phyloP scores from a whole-genome alignment of 2,329 filamentous ascomycete species.

The Furcasterigmium sp. region DNA sequence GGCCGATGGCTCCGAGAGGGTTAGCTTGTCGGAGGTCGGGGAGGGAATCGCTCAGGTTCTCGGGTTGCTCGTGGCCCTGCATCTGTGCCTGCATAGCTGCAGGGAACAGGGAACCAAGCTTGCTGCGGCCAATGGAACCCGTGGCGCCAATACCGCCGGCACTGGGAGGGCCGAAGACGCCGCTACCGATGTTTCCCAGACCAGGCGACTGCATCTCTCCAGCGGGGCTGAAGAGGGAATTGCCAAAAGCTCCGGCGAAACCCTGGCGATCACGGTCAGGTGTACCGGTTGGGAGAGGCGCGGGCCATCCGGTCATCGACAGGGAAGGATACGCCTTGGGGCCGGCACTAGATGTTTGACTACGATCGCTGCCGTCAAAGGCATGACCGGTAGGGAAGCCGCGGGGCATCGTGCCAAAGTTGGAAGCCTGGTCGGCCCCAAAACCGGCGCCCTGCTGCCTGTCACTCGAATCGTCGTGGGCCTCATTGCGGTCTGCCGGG shows the following conservation, averaged over 20 bases:
- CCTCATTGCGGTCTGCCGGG: conserved; percentile 64
- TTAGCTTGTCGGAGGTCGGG: conserved; percentile 57
- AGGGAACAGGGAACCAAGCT: conserved; percentile 83
- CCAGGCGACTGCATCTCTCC: conserved; percentile 68
- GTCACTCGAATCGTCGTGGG: conserved; percentile 50
- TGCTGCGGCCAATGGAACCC: conserved; percentile 72
- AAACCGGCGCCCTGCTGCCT: conserved; percentile 46
- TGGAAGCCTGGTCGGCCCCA: conserved; percentile 35
- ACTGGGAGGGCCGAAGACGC: conserved; percentile 62
- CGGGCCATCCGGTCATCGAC: conserved; percentile 59
- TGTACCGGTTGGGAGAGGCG: conserved; percentile 56
- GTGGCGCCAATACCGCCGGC: conserved; percentile 48
- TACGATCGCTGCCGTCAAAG: conserved; percentile 77
- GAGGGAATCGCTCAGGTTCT: conserved; percentile 49
- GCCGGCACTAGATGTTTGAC: conserved; percentile 85
- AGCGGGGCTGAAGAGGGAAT: conserved; percentile 71
- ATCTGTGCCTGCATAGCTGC: conserved; percentile 87
- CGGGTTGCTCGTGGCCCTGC: conserved; percentile 66
- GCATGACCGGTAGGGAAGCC: conserved; percentile 40
- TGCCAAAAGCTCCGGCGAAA: conserved; percentile 59
- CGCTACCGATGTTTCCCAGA: conserved; percentile 59
- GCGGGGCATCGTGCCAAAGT: conserved; percentile 50
- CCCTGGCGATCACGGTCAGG: conserved; percentile 60
- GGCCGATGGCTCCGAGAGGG: conserved; percentile 63
- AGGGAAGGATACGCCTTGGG: conserved; percentile 66